phyloP scores from a whole-genome alignment of 2,329 filamentous ascomycete genomes.

The Claviceps arundinis region DNA sequence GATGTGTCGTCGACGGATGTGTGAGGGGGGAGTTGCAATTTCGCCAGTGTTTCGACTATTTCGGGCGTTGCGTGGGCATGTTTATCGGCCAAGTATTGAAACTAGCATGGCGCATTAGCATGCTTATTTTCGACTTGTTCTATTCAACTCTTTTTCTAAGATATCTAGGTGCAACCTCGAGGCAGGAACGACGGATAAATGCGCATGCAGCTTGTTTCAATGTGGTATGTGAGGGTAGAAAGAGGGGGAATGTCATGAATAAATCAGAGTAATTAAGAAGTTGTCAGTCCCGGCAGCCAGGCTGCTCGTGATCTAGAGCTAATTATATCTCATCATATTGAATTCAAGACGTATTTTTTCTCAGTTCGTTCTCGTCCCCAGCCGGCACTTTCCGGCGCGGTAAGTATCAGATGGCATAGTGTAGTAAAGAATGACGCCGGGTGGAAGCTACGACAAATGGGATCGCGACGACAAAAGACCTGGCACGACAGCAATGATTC shows the following conservation, averaged over 20 bases:
- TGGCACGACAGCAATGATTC: background rate
- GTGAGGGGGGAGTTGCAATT: conserved; percentile 50
- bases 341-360: conserved; percentile 8
- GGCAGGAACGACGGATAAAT: background rate
- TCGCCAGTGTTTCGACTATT: conserved; percentile 52
- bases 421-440: background rate
- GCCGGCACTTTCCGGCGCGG: background rate
- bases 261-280: conserved; percentile 17
- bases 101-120: conserved; percentile 29
- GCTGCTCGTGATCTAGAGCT: conserved; percentile 77
- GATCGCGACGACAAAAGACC: background rate
- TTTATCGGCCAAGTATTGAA: conserved; percentile 52
- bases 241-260: conserved; percentile 9
- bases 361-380: background rate
- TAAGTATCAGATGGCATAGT: conserved; percentile 1
- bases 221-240: background rate
- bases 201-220: background rate
- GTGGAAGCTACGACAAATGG: background rate
- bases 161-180: background rate
- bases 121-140: background rate
- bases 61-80: conserved; percentile 52
- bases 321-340: conserved; percentile 36
- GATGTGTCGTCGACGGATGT: conserved; percentile 33
- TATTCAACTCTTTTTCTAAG: background rate
- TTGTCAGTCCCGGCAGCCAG: conserved; percentile 45